Evolutionary conservation across 805 yeast genomes (phyloP).

Genomic region (Kodamaea fukazawae): DNA sequence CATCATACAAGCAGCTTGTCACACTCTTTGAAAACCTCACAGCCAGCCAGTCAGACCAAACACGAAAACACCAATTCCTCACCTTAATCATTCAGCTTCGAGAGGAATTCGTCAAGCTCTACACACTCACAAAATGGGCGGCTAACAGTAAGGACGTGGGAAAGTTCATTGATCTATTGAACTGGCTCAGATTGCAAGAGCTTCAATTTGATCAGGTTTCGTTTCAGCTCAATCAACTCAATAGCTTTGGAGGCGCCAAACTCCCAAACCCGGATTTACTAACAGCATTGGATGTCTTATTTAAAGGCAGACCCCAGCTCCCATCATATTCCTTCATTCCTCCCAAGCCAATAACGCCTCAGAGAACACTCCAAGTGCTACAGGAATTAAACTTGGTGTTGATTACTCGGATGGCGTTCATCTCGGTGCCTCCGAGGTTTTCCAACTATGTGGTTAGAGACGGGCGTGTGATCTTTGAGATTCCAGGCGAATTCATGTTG

Average conservation of each 20-base stretch:
- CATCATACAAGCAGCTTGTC: slow-evolving; percentile 61
- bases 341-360: slow-evolving; percentile 48
- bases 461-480: slow-evolving; percentile 70
- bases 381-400: slow-evolving; percentile 68
- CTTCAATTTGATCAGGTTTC: slow-evolving; percentile 59
- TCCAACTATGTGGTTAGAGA: slow-evolving; percentile 58
- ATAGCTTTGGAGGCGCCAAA: slow-evolving; percentile 81
- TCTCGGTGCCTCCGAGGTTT: slow-evolving; percentile 64
- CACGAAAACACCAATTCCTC: slow-evolving; percentile 66
- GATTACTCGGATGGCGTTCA: slow-evolving; percentile 70
- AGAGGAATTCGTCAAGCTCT: slow-evolving; percentile 79
- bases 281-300: slow-evolving; percentile 83
- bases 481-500: slow-evolving; percentile 61
- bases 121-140: slow-evolving; percentile 89
- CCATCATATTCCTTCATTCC: slow-evolving; percentile 61
- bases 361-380: slow-evolving; percentile 58
- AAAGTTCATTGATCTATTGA: slow-evolving; percentile 76
- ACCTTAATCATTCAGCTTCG: slow-evolving; percentile 68
- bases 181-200: slow-evolving; percentile 83
- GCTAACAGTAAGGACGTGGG: slow-evolving; percentile 68
- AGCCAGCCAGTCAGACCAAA: slow-evolving; percentile 47
- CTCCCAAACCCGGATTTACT: slow-evolving; percentile 87
- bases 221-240: slow-evolving; percentile 65
- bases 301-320: slow-evolving; percentile 71
- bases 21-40: slow-evolving; percentile 61